phyloP scores from a whole-genome alignment of 2,329 filamentous ascomycete species.

The Aspergillus pseudoglaucus region DNA sequence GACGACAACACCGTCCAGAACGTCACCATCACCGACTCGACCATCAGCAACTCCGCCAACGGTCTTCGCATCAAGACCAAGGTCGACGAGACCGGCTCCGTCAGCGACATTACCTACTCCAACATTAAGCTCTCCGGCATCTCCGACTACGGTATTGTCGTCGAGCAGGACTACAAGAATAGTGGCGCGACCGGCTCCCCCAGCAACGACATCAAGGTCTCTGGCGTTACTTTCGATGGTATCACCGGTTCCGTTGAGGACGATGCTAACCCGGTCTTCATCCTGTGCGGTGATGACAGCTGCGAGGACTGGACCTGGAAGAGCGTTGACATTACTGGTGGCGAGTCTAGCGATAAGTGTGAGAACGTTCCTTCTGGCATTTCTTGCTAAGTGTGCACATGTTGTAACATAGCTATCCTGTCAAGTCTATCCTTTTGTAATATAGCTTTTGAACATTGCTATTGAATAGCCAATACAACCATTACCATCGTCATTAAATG shows the following conservation, averaged over 20 bases:
- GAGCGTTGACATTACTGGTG: conserved; percentile 46
- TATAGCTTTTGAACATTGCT: neutral
- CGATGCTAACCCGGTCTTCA: conserved; percentile 40
- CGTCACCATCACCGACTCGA: conserved; percentile 46
- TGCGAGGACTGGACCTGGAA: conserved; percentile 46
- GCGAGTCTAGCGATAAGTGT: conserved; percentile 40
- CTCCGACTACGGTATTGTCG: conserved; percentile 46
- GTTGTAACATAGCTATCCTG: neutral
- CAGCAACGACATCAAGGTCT: conserved; percentile 34
- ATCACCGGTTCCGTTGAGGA: conserved; percentile 29
- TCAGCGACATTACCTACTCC: conserved; percentile 48
- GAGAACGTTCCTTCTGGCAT: conserved; percentile 33
- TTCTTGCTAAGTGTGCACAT: conserved; percentile 19
- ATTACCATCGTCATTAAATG: no score
- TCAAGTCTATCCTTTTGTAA: neutral
- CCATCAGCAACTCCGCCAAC: conserved; percentile 39
- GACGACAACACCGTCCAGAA: conserved; percentile 48
- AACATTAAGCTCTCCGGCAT: conserved; percentile 48
- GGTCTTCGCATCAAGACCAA: conserved; percentile 45
- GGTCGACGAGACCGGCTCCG: conserved; percentile 46
- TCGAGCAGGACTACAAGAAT: conserved; percentile 50
- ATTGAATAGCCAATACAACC: neutral
- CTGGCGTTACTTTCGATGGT: conserved; percentile 29
- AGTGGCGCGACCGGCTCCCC: conserved; percentile 35
- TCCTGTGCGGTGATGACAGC: conserved; percentile 48